Conservation (phyloP, 2,329 filamentous ascomycete species). For the Beauveria sp. region DNA sequence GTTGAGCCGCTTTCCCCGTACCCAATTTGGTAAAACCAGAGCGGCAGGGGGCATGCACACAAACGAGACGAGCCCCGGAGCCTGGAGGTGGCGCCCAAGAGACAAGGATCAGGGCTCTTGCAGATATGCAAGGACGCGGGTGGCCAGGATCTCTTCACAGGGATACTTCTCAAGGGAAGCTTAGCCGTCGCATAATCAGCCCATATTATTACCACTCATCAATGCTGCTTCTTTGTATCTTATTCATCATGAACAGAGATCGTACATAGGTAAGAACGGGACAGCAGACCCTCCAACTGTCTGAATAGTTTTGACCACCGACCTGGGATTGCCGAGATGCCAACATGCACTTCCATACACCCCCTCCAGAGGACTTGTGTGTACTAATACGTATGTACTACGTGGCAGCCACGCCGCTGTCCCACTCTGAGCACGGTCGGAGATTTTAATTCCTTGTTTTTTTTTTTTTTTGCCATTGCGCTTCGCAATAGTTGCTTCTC, state of each 20-base stretch:
- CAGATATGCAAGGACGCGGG: conserved; percentile 4
- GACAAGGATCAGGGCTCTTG: not conserved
- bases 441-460: conserved; percentile 6
- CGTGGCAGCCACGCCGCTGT: conserved; percentile 8
- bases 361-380: not conserved
- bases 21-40: not conserved
- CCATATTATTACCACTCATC: not conserved
- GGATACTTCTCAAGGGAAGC: not conserved
- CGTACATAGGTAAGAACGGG: not conserved
- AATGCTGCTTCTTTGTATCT: not conserved
- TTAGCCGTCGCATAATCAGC: not conserved
- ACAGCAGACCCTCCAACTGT: not conserved
- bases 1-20: not conserved
- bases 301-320: not conserved
- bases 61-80: not conserved
- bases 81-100: not conserved
- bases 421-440: conserved; percentile 10
- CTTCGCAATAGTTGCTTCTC: not conserved
- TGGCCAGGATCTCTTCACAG: not conserved
- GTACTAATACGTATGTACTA: not conserved
- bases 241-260: not conserved
- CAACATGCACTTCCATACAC: not conserved
- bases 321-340: not conserved
- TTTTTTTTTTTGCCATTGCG: not conserved
- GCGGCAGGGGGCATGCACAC: not conserved